These are phyloP conservation scores for Penicillium vulpinum DNA, from an alignment of 2,329 filamentous ascomycete species.

Conservation along the genomic window DNA sequence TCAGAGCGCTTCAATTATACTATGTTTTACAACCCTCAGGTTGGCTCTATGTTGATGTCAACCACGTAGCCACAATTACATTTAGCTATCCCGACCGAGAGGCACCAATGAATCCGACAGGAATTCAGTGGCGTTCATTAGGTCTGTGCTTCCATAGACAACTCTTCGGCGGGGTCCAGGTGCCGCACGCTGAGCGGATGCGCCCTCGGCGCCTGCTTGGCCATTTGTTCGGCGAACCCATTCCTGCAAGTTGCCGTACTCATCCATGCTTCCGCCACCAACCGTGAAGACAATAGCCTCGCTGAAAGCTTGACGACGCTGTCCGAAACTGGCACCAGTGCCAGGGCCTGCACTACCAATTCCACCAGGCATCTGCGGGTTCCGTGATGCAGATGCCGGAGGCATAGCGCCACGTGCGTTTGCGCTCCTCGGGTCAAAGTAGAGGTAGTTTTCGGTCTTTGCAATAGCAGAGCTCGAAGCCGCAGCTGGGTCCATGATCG, in stretches of 20 bases:
- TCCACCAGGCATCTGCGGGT: conserved; percentile 47
- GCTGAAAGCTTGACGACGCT: conserved; percentile 82
- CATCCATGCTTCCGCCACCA: conserved; percentile 96
- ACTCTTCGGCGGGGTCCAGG: conserved; percentile 70
- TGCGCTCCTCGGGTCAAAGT: conserved; percentile 92
- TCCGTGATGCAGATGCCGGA: conserved; percentile 62
- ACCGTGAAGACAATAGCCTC: conserved; percentile 94
- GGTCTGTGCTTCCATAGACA: conserved; percentile 88
- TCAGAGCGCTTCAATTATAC: conserved; percentile 18
- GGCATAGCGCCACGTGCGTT: conserved; percentile 92
- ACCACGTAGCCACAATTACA: conserved; percentile 6
- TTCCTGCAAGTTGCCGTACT: conserved; percentile 95
- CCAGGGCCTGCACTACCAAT: conserved; percentile 56
- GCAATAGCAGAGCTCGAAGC: conserved; percentile 89
- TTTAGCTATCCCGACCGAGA: conserved; percentile 57
- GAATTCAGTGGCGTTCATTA: conserved; percentile 65
- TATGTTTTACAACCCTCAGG: conserved; percentile 21
- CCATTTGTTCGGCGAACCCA: conserved; percentile 78
- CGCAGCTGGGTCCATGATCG: conserved; percentile 91
- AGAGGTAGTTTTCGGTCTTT: conserved; percentile 94
- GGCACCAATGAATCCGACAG: conserved; percentile 57
- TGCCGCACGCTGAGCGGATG: conserved; percentile 29
- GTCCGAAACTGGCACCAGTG: conserved; percentile 82
- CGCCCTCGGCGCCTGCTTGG: conserved; percentile 53
- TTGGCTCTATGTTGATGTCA: not conserved